Percentiles rank a stretch among this genome's conserved stretches.
These are phyloP conservation scores for Pilatotrama ljubarskyi DNA, from an alignment of 768 basidiomycete genomes.

Conservation along the genomic window DNA sequence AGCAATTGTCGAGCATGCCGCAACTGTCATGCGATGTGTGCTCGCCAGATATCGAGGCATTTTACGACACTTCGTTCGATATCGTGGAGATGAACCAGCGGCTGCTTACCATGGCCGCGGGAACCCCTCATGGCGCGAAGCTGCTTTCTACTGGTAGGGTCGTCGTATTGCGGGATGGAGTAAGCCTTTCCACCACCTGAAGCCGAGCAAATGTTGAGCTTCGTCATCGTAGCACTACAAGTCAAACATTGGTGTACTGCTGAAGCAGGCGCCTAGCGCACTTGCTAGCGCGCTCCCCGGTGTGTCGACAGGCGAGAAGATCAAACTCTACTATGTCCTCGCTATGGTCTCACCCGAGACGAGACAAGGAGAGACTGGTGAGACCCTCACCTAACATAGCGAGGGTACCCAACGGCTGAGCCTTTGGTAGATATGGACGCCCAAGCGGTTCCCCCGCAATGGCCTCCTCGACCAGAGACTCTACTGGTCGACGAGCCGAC, in stretches of 20 bases:
- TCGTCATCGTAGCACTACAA: constrained; percentile 65
- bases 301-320: constrained; percentile 46
- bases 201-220: background rate
- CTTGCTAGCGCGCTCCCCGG: constrained; percentile 35
- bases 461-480: constrained; percentile 63
- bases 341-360: constrained; percentile 67
- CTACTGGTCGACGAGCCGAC: constrained; percentile 51
- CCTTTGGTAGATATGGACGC: constrained; percentile 53
- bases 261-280: constrained; percentile 58
- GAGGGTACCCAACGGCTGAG: background rate
- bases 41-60: constrained; percentile 65
- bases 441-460: constrained; percentile 65
- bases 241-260: constrained; percentile 65
- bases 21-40: constrained; percentile 72
- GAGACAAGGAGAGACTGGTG: constrained; percentile 58
- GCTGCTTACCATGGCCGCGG: constrained; percentile 59
- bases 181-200: constrained; percentile 40
- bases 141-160: constrained; percentile 73
- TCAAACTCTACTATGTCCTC: constrained; percentile 65
- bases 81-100: constrained; percentile 63
- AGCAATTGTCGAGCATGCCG: constrained; percentile 56
- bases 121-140: constrained; percentile 66
- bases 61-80: constrained; percentile 70
- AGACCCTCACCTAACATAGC: background rate
- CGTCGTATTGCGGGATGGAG: constrained; percentile 79